phyloP scores from a whole-genome alignment of 768 basidiomycete genomes.

The Boletus reticulatus region DNA sequence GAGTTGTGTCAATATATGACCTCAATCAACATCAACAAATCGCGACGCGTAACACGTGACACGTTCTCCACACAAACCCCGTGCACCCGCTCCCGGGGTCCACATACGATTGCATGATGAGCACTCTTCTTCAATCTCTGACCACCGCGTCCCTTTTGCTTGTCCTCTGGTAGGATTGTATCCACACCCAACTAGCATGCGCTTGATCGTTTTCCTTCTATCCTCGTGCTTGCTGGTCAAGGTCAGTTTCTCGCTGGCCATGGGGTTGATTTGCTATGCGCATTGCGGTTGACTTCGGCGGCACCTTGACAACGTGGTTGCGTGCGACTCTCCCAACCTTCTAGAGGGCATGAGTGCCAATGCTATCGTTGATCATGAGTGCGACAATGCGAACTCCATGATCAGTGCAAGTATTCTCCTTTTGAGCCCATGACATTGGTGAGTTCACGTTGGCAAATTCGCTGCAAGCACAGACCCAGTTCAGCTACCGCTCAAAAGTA shows the following conservation, averaged over 20 bases:
- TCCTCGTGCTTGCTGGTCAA: slow-evolving; percentile 54
- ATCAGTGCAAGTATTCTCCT: slow-evolving; percentile 22
- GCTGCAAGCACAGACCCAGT: slow-evolving; percentile 47
- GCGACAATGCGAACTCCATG: slow-evolving; percentile 26
- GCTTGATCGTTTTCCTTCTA: slow-evolving; percentile 21
- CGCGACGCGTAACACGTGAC: slow-evolving; percentile 28
- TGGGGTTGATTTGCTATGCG: slow-evolving; percentile 4
- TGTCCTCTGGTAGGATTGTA: slow-evolving; percentile 33
- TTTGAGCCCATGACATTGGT: neutral
- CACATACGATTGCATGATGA: no score
- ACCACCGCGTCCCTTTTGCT: slow-evolving; percentile 12
- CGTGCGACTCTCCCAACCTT: slow-evolving; percentile 44
- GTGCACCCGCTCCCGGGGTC: neutral
- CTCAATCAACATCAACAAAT: slow-evolving; percentile 31
- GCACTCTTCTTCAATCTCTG: slow-evolving; percentile 10
- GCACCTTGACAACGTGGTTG: slow-evolving; percentile 35
- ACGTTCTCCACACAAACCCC: slow-evolving; percentile 8
- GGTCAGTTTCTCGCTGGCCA: slow-evolving; percentile 35
- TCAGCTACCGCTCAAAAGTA: slow-evolving; percentile 57
- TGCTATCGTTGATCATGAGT: slow-evolving; percentile 14
- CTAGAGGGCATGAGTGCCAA: slow-evolving; percentile 26
- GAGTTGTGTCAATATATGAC: slow-evolving; percentile 11
- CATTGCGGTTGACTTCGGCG: slow-evolving; percentile 49
- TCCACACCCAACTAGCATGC: slow-evolving; percentile 29
- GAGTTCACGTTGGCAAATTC: slow-evolving; percentile 41